Evolutionary conservation across 805 yeast genomes (phyloP), one percentile per base, ranked within the genome.

Genomic region (Spathaspora hagerdaliae): DNA sequence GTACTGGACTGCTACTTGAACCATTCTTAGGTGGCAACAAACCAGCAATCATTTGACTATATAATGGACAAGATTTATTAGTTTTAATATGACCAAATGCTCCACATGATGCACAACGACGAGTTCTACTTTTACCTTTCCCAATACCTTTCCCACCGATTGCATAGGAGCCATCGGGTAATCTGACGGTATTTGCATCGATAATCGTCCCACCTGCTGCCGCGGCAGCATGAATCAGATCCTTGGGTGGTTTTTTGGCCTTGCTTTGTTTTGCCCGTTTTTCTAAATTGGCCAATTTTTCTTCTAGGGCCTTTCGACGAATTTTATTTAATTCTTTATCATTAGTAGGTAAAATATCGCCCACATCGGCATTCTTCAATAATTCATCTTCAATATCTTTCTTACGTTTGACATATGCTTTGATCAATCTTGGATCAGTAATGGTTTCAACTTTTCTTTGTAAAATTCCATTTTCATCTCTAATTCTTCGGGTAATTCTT

Each of bases 61-160:
- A 92, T 78, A 90, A 75, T 12, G 98, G 99, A 68, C 99, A 92
- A 1, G 92, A 71, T 58, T 85, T 85, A 61, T 89, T 90, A 2
- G 99, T 92, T 61, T 94, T 78, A 50, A 92, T 92, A 63, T 92
- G 99, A 0, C 98, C 99, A 51, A 87, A 76, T 10, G 92, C 94
- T 19, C 98, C 98, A 74, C 99, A 92, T 0, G 94, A 85, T 3
- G 95, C 91, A 68, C 99, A 92, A 58, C 88, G 81, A 61, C 99
- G 74, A 7, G 85, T 83, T 5, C 81, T 82, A 29, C 83, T 75
- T 56, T 83, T 83, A 31, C 86, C 86, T 56, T 85, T 85, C 29
- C 87, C 88, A 36, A 79, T 78, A 24, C 87, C 86, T 53, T 81
- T 83, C n/a, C 83, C 86, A 32, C 80, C 77, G 37, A 77, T 61